phyloP scores from a whole-genome alignment of 345 rosid species.

The Salix caprea region DNA sequence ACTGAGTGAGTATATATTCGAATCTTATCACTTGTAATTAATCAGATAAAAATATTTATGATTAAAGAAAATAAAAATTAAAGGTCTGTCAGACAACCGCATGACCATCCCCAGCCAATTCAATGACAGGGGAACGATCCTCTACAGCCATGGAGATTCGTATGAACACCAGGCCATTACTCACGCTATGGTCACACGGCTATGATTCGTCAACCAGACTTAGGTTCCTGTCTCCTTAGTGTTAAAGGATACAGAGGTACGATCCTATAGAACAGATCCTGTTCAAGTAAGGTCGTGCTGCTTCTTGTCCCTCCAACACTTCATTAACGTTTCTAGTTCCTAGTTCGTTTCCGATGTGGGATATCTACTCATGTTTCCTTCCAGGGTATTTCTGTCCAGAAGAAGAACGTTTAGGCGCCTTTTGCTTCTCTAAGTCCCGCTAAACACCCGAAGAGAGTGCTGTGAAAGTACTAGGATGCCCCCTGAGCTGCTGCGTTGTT shows the following conservation, averaged over 20 bases:
- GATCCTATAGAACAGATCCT: slow-evolving; percentile 28
- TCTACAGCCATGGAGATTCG: neutral
- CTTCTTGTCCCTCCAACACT: fast-evolving
- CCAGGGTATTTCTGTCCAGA: too few relatives aligned
- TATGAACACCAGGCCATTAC: neutral
- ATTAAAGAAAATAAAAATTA: too few relatives aligned
- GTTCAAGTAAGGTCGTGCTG: slow-evolving; percentile 16
- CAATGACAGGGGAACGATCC: neutral
- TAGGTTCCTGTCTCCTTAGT: neutral
- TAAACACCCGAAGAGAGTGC: too few relatives aligned
- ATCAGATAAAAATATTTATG: too few relatives aligned
- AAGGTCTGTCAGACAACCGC: slow-evolving; percentile 9
- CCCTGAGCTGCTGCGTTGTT: too few relatives aligned
- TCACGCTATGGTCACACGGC: neutral
- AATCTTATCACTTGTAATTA: too few relatives aligned
- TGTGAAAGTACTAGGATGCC: too few relatives aligned
- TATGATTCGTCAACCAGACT: neutral
- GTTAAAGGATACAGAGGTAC: slow-evolving; percentile 15
- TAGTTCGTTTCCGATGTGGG: neutral
- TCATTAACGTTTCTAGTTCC: fast-evolving
- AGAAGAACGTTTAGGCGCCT: too few relatives aligned
- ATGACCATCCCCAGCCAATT: neutral
- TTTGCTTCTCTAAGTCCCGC: too few relatives aligned
- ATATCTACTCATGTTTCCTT: too few relatives aligned
- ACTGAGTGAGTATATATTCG: fast-evolving